Evolutionary conservation across 129 eudicot species (phyloP).

Genomic region (Kitagawia praeruptora): DNA sequence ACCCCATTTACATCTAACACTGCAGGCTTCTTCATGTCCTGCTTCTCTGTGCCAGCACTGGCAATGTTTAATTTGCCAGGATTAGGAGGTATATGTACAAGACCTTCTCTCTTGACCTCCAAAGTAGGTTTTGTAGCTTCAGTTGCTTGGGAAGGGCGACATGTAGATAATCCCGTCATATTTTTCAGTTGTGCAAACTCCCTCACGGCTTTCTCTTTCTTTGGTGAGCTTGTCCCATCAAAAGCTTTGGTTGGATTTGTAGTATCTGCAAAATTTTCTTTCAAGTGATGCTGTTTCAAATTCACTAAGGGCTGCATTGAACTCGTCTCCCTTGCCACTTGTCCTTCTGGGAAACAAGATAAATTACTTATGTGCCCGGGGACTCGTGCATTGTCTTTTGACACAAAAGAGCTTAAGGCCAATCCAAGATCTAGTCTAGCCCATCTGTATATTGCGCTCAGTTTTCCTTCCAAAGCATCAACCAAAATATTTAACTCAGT

Average conservation of each 20-base stretch:
- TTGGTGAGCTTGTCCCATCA: conserved; percentile 14
- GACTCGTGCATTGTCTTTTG: conserved; percentile 42
- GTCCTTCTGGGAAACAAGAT: conserved; percentile 26
- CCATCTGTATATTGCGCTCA: conserved; percentile 95
- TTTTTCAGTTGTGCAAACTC: conserved; percentile 27
- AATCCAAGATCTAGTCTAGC: conserved; percentile 91
- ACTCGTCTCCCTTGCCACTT: conserved; percentile 19
- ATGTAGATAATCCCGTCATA: conserved; percentile 19
- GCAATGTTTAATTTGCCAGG: not conserved
- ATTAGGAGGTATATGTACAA: conserved; percentile 7
- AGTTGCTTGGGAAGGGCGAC: conserved; percentile 19
- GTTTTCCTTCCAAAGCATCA: conserved; percentile 95
- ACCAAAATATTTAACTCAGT: conserved; percentile 69
- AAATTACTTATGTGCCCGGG: conserved; percentile 23
- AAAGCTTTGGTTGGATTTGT: conserved; percentile 21
- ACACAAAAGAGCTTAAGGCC: conserved; percentile 56
- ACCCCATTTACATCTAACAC: conserved; percentile 27
- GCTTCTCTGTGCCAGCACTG: conserved; percentile 12
- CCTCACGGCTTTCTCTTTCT: conserved; percentile 14
- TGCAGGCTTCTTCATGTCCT: conserved; percentile 25
- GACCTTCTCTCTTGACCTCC: conserved; percentile 21
- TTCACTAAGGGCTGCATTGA: conserved; percentile 14
- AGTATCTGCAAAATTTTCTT: conserved; percentile 23
- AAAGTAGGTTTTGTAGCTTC: conserved; percentile 13
- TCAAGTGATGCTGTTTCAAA: conserved; percentile 24